Evolutionary conservation across 495 filamentous ascomycete species (phyloP).

Genomic region (Pyronema domesticum): DNA sequence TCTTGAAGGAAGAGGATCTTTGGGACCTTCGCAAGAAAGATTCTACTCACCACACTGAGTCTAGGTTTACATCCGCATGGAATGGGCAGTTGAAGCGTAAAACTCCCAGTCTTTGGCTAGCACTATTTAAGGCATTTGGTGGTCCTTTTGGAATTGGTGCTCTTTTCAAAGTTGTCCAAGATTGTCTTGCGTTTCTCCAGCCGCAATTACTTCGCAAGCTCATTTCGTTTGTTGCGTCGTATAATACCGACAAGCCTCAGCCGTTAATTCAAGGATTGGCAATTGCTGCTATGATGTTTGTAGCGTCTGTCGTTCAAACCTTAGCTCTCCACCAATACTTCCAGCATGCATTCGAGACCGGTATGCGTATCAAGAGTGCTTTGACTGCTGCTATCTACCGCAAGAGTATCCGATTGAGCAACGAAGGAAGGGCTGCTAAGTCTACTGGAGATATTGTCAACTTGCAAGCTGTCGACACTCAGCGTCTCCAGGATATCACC

Average conservation of each 20-base stretch:
- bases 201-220: slow-evolving; percentile 76
- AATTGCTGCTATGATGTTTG: slow-evolving; percentile 86
- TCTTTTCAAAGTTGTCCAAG: slow-evolving; percentile 71
- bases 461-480: slow-evolving; percentile 95
- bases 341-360: slow-evolving; percentile 80
- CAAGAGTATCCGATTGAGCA: slow-evolving; percentile 77
- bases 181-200: slow-evolving; percentile 70
- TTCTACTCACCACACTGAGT: slow-evolving; percentile 51
- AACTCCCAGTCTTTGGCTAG: slow-evolving; percentile 74
- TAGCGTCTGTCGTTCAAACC: slow-evolving; percentile 70
- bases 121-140: slow-evolving; percentile 73
- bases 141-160: slow-evolving; percentile 62
- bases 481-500: slow-evolving; percentile 82
- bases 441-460: slow-evolving; percentile 98
- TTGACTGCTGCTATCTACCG: slow-evolving; percentile 81
- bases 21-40: slow-evolving; percentile 79
- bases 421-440: slow-evolving; percentile 78
- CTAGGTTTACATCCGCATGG: slow-evolving; percentile 58
- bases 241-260: slow-evolving; percentile 42
- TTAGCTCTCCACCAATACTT: slow-evolving; percentile 81
- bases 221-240: slow-evolving; percentile 76
- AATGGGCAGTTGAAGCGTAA: slow-evolving; percentile 52
- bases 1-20: slow-evolving; percentile 85
- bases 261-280: slow-evolving; percentile 68
- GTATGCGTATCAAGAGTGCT: slow-evolving; percentile 86